These are phyloP conservation scores for Leucocoprinus sp. DNA, from an alignment of 768 basidiomycete species.

Conservation along the genomic window DNA sequence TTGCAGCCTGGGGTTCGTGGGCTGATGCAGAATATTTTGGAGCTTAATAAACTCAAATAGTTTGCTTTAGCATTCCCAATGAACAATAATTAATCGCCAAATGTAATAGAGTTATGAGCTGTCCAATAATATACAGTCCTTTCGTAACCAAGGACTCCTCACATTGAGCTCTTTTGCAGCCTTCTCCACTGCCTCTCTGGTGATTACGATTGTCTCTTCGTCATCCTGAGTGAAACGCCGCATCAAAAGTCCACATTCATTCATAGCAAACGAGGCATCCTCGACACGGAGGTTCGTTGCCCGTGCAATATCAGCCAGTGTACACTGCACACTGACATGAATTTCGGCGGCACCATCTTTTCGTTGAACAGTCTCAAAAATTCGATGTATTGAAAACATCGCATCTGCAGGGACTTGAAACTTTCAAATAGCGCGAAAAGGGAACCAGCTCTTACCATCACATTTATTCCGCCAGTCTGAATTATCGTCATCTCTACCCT, in stretches of 20 bases:
- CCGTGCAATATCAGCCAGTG: constrained; percentile 67
- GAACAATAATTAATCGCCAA: neutral
- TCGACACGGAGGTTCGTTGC: constrained; percentile 78
- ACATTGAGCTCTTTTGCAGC: constrained; percentile 63
- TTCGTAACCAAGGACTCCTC: constrained; percentile 60
- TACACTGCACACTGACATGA: constrained; percentile 60
- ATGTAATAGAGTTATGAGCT: no score
- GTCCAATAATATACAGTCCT: constrained; percentile 46
- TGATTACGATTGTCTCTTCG: constrained; percentile 33
- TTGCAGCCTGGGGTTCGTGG: constrained; percentile 37
- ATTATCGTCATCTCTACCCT: constrained; percentile 73
- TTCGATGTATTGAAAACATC: constrained; percentile 43
- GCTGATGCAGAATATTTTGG: constrained; percentile 30
- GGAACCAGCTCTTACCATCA: no score
- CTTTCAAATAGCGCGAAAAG: constrained; percentile 31
- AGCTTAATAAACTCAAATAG: neutral
- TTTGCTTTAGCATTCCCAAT: neutral
- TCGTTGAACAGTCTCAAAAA: constrained; percentile 48
- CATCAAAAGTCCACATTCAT: constrained; percentile 74
- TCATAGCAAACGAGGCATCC: constrained; percentile 83
- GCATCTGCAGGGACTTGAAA: constrained; percentile 34
- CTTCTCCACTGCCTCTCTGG: constrained; percentile 34
- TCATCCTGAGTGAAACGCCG: constrained; percentile 28
- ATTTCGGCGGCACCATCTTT: constrained; percentile 64
- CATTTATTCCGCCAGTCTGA: constrained; percentile 31